phyloP scores from a whole-genome alignment of 352 stramenopile species.

The Phytophthora agathidicida region DNA sequence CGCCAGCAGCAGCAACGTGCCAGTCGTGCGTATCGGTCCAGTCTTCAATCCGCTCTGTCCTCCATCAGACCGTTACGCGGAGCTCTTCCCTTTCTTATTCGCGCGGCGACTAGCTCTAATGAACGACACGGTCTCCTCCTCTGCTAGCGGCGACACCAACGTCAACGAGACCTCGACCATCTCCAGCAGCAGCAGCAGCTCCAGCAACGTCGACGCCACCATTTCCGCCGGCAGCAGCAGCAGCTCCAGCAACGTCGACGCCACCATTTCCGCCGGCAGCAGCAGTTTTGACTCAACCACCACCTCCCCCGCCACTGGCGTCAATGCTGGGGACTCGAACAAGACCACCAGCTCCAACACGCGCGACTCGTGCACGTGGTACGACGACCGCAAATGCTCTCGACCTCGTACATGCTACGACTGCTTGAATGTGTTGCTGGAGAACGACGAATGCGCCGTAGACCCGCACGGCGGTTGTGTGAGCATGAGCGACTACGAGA shows the following conservation, averaged over 20 bases:
- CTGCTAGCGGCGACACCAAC: no score
- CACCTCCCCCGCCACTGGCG: not conserved
- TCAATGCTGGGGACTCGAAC: not conserved
- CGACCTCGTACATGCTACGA: conserved; percentile 32
- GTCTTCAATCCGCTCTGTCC: conserved; percentile 9
- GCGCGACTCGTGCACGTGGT: conserved; percentile 45
- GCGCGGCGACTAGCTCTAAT: conserved; percentile 9
- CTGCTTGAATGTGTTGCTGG: conserved; percentile 39
- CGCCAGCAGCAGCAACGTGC: not conserved
- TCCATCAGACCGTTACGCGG: conserved; percentile 7
- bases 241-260: conserved; percentile 10
- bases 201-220: no score
- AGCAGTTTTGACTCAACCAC: not conserved
- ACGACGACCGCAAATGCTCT: conserved; percentile 26
- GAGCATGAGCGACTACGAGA: conserved; percentile 38
- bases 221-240: not conserved
- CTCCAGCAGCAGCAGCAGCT: not conserved
- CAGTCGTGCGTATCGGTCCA: conserved; percentile 1
- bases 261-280: not conserved
- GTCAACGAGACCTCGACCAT: not conserved
- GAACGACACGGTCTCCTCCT: no score
- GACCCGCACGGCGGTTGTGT: conserved; percentile 43
- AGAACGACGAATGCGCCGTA: conserved; percentile 34
- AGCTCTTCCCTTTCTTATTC: conserved; percentile 14
- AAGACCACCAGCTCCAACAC: conserved; percentile 30